Evolutionary conservation across 1,284 basidiomycete species (phyloP).

Genomic region (Gomphus bonarii): DNA sequence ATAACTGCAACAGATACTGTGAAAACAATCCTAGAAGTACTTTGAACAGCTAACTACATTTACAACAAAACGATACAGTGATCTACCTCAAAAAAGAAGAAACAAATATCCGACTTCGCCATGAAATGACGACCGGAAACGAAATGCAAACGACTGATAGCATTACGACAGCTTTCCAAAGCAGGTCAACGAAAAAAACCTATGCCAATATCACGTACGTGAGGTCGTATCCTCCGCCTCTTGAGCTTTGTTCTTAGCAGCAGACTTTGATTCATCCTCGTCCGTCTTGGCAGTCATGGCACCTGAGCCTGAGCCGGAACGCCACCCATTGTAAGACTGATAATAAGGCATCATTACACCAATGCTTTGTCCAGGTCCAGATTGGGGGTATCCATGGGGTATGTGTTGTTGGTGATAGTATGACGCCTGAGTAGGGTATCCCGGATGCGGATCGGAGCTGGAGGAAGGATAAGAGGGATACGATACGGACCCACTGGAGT

Average conservation of each 20-base stretch:
- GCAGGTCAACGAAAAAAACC: not conserved
- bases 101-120: not conserved
- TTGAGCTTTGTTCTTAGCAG: not conserved
- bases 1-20: not conserved
- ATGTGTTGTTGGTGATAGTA: not conserved
- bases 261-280: not conserved
- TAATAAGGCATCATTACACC: slow-evolving; percentile 2
- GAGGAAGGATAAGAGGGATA: not conserved
- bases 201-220: not conserved
- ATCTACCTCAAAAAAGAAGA: not conserved
- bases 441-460: not conserved
- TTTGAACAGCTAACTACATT: not conserved
- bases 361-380: not conserved
- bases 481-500: not conserved
- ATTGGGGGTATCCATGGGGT: not conserved
- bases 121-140: not conserved
- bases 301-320: not conserved
- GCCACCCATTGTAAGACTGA: not conserved
- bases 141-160: not conserved
- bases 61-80: not conserved
- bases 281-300: not conserved
- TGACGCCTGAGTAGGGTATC: not conserved
- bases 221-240: not conserved
- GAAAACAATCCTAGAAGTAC: not conserved
- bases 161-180: not conserved